Evolutionary conservation across 2,329 filamentous ascomycete genomes (phyloP), one percentile per base, ranked within the genome.

Genomic region (Fusarium humuli): DNA sequence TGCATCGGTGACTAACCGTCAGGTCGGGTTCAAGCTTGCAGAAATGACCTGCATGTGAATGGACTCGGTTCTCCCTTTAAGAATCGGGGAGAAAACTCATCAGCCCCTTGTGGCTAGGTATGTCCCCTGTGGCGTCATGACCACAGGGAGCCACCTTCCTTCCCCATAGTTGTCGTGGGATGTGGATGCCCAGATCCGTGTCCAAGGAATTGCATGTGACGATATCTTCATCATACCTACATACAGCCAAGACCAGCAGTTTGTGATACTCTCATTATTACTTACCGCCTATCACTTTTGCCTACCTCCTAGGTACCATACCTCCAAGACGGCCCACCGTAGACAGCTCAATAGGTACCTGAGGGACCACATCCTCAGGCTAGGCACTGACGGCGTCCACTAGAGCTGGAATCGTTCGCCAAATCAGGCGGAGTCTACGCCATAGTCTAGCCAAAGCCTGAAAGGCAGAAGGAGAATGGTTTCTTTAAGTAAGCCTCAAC

Each of bases 401-500:
- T 73, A 67, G 68, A 75, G 54, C 49, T 75, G 69, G 72, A 61
- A 72, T 61, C 56, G 49, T 48, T 48, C 60, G 58, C 46, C 60
- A 54, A 53, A 49, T 14, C 55, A 61, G 48, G 32, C 53, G 42
- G 64, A 64, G 23, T 16, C 37, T n/a, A 32, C 45, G 44, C 54
- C 45, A 57, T 13, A 48, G 25, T n/a, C 34, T 18, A 11, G 18
- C 34, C 45, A 54, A 27, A 57, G 27, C 18, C n/a, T 29, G 25
- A 30, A 23, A 29, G 30, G 42, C 37, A 59, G 42, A 63, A 54
- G 44, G 49, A 70, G 68, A 48, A 78, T 78, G 76, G 53, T 69
- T 62, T 75, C 76, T 49, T 75, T 78, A 58, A 78, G 76, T 78
- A 77, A 77, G 76, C 70, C 34, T 18, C 34, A 58, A 62, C 69